Evolutionary conservation across 2,329 filamentous ascomycete genomes (phyloP).

Genomic region (Sclerotinia spermophila): DNA sequence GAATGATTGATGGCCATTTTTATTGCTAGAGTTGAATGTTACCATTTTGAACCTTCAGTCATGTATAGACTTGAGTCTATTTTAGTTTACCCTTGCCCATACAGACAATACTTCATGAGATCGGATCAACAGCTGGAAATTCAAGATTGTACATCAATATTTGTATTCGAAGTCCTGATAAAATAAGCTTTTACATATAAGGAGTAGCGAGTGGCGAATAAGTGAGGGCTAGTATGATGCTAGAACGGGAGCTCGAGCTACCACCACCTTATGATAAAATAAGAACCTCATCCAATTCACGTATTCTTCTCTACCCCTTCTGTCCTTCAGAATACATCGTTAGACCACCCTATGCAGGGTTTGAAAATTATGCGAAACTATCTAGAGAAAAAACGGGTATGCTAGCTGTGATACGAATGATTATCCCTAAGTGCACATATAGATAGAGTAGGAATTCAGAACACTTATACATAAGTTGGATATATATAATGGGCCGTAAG

Average conservation of each 20-base stretch:
- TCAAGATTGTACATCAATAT: too few species aligned
- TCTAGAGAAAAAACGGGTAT: not conserved
- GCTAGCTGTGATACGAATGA: not conserved
- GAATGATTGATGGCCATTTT: not conserved
- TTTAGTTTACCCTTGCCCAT: too few species aligned
- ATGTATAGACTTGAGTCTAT: too few species aligned
- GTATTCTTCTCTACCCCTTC: too few species aligned
- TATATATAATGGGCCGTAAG: too few species aligned
- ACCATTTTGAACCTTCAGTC: too few species aligned
- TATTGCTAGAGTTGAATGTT: too few species aligned
- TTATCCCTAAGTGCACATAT: rapidly evolving
- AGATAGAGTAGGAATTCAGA: not conserved
- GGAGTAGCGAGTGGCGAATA: too few species aligned
- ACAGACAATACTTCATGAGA: too few species aligned
- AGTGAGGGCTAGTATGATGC: not conserved
- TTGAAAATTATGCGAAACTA: not conserved
- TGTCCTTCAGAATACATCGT: not conserved
- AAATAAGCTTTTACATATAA: too few species aligned
- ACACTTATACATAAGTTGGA: not conserved
- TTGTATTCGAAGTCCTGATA: too few species aligned
- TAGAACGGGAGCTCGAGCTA: not conserved
- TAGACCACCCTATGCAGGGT: not conserved
- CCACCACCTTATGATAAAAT: not conserved
- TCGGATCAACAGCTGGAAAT: too few species aligned
- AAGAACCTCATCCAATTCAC: not conserved